Percentiles rank a stretch among this genome's conserved stretches.
Evolutionary conservation across 331 rosid species (phyloP).

Genomic region (Malus hybrid): DNA sequence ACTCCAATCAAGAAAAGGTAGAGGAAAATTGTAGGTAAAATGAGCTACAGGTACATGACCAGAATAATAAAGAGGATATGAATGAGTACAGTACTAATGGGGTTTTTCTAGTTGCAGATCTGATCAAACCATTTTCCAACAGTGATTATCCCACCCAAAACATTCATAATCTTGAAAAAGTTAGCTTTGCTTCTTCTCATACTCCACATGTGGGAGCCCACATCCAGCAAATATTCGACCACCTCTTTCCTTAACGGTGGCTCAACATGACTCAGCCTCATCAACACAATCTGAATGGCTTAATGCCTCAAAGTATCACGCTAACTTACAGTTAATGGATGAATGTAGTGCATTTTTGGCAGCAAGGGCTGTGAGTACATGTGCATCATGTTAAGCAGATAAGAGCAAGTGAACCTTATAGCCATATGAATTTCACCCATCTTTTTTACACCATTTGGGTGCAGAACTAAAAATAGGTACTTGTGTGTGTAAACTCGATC

Average conservation of each 20-base stretch:
- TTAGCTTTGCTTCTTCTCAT: constrained; percentile 96
- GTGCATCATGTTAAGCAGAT: constrained; percentile 90
- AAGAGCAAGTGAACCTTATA: constrained; percentile 78
- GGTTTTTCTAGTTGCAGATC: constrained; percentile 87
- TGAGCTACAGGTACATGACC: constrained; percentile 93
- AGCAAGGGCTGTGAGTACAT: constrained; percentile 84
- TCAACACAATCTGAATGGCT: constrained; percentile 77
- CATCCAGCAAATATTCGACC: constrained; percentile 91
- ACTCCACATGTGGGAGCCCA: constrained; percentile 96
- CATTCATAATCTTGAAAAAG: constrained; percentile 84
- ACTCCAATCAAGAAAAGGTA: constrained; percentile 95
- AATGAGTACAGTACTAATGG: constrained; percentile 87
- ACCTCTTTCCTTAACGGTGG: constrained; percentile 87
- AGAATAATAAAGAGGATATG: constrained; percentile 76
- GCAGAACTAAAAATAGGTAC: constrained; percentile 79
- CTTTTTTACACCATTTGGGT: constrained; percentile 78
- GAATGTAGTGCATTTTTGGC: constrained; percentile 93
- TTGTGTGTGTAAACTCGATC: constrained; percentile 88
- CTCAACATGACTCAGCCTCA: constrained; percentile 79
- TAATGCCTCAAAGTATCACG: constrained; percentile 88
- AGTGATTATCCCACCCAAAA: constrained; percentile 73
- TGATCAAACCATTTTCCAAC: constrained; percentile 98
- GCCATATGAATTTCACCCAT: constrained; percentile 97
- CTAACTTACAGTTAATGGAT: constrained; percentile 78
- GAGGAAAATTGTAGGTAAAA: constrained; percentile 86